Evolutionary conservation across 2,329 filamentous ascomycete genomes (phyloP).

Genomic region (Colletotrichum zoysiae): DNA sequence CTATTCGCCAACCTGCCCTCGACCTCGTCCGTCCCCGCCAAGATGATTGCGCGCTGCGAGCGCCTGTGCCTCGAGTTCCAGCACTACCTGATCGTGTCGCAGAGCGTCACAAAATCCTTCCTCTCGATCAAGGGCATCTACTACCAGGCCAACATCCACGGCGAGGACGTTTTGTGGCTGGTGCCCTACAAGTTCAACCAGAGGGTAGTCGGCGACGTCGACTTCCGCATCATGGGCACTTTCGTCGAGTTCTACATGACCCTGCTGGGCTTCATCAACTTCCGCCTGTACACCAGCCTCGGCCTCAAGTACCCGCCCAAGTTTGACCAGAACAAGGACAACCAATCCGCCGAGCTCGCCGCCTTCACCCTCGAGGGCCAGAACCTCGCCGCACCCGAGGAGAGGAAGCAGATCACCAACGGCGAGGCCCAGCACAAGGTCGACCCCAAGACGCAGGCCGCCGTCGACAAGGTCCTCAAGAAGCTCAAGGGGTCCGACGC

Average conservation of each 20-base stretch:
- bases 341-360: conserved; percentile 88
- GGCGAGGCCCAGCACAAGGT: conserved; percentile 64
- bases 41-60: conserved; percentile 96
- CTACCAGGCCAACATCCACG: conserved; percentile 97
- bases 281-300: conserved; percentile 89
- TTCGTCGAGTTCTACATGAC: conserved; percentile 99
- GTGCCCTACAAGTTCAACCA: conserved; percentile 99
- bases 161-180: conserved; percentile 96
- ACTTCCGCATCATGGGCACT: conserved; percentile 99
- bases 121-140: conserved; percentile 99
- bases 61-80: conserved; percentile 95
- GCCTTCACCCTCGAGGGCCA: conserved; percentile 89
- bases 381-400: conserved; percentile 68
- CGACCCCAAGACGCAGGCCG: conserved; percentile 73
- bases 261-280: conserved; percentile 95
- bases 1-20: conserved; percentile 97
- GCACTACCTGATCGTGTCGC: conserved; percentile 94
- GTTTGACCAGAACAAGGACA: conserved; percentile 89
- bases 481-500: conserved; percentile 71
- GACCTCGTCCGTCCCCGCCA: conserved; percentile 87
- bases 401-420: conserved; percentile 66
- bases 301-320: conserved; percentile 96
- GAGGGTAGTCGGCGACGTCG: conserved; percentile 90
- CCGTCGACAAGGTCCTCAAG: conserved; percentile 77
- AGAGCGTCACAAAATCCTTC: conserved; percentile 95